These are phyloP conservation scores for Cladosporium sp. DNA, from an alignment of 2,329 filamentous ascomycete species.

Conservation along the genomic window DNA sequence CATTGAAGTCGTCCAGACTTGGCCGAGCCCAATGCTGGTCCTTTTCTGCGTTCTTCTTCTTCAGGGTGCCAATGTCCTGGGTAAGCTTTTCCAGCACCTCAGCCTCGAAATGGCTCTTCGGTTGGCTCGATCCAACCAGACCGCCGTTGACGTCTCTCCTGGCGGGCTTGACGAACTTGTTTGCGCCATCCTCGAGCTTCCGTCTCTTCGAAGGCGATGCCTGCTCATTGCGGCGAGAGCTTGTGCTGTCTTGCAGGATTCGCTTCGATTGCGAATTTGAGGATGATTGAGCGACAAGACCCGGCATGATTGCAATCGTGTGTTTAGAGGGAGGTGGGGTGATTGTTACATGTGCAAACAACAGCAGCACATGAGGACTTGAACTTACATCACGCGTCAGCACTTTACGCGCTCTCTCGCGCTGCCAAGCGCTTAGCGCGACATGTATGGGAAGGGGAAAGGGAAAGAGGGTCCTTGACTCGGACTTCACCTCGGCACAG, in stretches of 20 bases:
- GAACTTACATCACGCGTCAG: neutral
- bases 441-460: too few species aligned
- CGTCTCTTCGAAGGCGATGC: constrained; percentile 69
- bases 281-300: constrained; percentile 26
- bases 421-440: neutral
- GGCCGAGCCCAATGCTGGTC: constrained; percentile 87
- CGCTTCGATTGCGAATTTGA: constrained; percentile 33
- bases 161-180: constrained; percentile 57
- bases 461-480: too few species aligned
- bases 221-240: constrained; percentile 42
- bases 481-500: too few species aligned
- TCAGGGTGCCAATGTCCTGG: constrained; percentile 83
- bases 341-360: constrained; percentile 9
- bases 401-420: neutral
- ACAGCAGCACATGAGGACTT: neutral
- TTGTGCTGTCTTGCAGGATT: constrained; percentile 43
- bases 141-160: constrained; percentile 47
- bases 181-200: constrained; percentile 68
- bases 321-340: neutral
- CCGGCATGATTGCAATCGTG: constrained; percentile 27
- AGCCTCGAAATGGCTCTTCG: constrained; percentile 87
- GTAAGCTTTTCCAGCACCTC: constrained; percentile 94
- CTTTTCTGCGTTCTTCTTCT: constrained; percentile 82
- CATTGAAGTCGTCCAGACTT: constrained; percentile 56
- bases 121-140: constrained; percentile 64